These are phyloP conservation scores for Verticillium isaacii DNA, from an alignment of 2,329 filamentous ascomycete species.

Conservation along the genomic window DNA sequence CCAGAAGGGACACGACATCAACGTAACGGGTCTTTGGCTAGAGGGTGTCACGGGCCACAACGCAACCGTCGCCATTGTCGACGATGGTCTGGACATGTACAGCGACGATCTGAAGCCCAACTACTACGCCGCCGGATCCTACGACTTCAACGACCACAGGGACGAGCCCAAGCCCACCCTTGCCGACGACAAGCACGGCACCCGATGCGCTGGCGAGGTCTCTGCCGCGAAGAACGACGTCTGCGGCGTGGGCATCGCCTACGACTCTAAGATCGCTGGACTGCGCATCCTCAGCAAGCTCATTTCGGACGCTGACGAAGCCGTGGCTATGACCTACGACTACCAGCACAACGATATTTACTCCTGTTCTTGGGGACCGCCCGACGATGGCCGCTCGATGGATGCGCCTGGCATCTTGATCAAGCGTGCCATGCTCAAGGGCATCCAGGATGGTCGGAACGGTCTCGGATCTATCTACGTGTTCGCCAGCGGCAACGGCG, in stretches of 20 bases:
- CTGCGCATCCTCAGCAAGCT: conserved; percentile 88
- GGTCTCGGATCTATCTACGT: conserved; percentile 90
- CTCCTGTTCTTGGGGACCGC: conserved; percentile 97
- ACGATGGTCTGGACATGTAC: conserved; percentile 94
- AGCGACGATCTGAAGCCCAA: conserved; percentile 89
- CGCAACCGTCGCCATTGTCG: conserved; percentile 86
- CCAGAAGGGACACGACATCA: conserved; percentile 84
- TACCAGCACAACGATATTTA: conserved; percentile 93
- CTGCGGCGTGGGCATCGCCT: conserved; percentile 94
- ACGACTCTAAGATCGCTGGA: conserved; percentile 83
- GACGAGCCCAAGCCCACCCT: conserved; percentile 78
- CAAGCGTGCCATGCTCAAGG: conserved; percentile 84
- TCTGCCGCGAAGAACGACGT: conserved; percentile 87
- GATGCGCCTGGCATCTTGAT: conserved; percentile 89
- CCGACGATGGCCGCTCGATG: conserved; percentile 91
- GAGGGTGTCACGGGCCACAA: conserved; percentile 88
- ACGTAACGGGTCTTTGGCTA: conserved; percentile 91
- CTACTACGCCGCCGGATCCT: conserved; percentile 89
- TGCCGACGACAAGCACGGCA: conserved; percentile 84
- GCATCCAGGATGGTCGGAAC: conserved; percentile 78
- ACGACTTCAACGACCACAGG: conserved; percentile 87
- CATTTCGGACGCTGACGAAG: conserved; percentile 90
- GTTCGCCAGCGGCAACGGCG: conserved; percentile 94
- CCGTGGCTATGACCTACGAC: conserved; percentile 85
- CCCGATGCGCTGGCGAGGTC: conserved; percentile 90